Conservation (phyloP, 495 filamentous ascomycete species). For the Staphylotrichum longicolle region DNA sequence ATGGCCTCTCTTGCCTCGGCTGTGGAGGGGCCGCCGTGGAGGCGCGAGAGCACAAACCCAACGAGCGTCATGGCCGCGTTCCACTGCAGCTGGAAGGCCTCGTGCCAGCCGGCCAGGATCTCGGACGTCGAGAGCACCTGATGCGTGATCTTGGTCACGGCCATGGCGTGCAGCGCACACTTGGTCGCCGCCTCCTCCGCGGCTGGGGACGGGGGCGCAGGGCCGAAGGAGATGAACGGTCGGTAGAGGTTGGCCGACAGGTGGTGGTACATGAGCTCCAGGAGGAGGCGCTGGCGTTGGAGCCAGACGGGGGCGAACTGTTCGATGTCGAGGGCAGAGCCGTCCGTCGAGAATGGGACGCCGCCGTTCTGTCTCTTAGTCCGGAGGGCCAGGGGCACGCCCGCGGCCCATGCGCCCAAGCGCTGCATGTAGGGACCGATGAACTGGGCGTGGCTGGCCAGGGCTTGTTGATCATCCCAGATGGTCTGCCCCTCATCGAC, state of each 20-base stretch:
- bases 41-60: not conserved
- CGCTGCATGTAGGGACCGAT: conserved; percentile 3
- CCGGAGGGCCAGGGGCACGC: not conserved
- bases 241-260: conserved; percentile 4
- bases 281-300: conserved; percentile 3
- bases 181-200: not conserved
- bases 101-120: conserved; percentile 7
- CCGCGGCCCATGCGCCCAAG: conserved; percentile 4
- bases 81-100: conserved; percentile 12
- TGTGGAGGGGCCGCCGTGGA: not conserved
- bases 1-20: conserved; percentile 3
- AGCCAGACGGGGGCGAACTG: conserved; percentile 4
- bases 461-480: conserved; percentile 1
- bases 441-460: conserved; percentile 7
- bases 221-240: conserved; percentile 4
- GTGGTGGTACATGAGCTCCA: conserved; percentile 9
- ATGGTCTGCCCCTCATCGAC: conserved; percentile 1
- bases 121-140: conserved; percentile 3
- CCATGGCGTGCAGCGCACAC: conserved; percentile 1
- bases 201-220: not conserved
- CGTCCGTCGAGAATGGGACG: not conserved
- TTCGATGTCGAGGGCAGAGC: not conserved
- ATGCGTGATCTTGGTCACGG: conserved; percentile 1
- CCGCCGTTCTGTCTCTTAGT: conserved; percentile 2
- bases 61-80: conserved; percentile 2